These are phyloP conservation scores for Phyllosticta capitalensis DNA, from an alignment of 2,329 filamentous ascomycete species.

Conservation along the genomic window DNA sequence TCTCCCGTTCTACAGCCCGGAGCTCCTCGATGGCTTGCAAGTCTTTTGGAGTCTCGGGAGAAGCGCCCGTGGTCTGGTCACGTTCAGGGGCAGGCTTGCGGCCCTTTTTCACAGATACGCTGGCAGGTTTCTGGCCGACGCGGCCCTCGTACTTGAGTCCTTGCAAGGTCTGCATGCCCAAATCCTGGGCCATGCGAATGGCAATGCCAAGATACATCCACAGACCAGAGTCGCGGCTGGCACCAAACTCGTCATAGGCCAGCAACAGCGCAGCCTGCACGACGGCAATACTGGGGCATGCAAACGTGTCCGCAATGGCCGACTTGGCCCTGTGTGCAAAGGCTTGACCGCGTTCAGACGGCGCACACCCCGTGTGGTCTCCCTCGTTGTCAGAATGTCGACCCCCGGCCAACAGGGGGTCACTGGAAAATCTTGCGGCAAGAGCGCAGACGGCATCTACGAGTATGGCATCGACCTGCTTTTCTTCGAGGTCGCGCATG, in stretches of 20 bases:
- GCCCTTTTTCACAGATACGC: slow-evolving; percentile 34
- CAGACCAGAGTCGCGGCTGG: slow-evolving; percentile 76
- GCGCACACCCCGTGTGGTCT: slow-evolving; percentile 21
- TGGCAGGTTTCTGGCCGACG: slow-evolving; percentile 46
- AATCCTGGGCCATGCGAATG: slow-evolving; percentile 70
- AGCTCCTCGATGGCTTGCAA: slow-evolving; percentile 42
- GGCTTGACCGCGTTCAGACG: slow-evolving; percentile 61
- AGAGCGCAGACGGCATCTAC: slow-evolving; percentile 80
- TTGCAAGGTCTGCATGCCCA: slow-evolving; percentile 73
- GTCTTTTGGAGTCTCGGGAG: slow-evolving; percentile 26
- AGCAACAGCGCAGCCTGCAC: slow-evolving; percentile 77
- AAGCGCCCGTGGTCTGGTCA: slow-evolving; percentile 20
- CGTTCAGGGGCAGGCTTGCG: slow-evolving; percentile 42
- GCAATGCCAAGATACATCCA: slow-evolving; percentile 92
- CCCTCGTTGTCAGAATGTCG: slow-evolving; percentile 22
- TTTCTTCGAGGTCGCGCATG: slow-evolving; percentile 66
- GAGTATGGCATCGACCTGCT: slow-evolving; percentile 71
- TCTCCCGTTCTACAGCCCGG: slow-evolving; percentile 65
- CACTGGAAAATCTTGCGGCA: slow-evolving; percentile 66
- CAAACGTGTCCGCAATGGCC: slow-evolving; percentile 73
- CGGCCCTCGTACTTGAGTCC: slow-evolving; percentile 54
- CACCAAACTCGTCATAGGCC: slow-evolving; percentile 83
- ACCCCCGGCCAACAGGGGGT: slow-evolving; percentile 38
- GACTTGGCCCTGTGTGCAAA: slow-evolving; percentile 76
- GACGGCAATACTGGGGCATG: slow-evolving; percentile 71